Conservation (phyloP, 2,329 filamentous ascomycete genomes). For the Pseudopithomyces maydicus region DNA sequence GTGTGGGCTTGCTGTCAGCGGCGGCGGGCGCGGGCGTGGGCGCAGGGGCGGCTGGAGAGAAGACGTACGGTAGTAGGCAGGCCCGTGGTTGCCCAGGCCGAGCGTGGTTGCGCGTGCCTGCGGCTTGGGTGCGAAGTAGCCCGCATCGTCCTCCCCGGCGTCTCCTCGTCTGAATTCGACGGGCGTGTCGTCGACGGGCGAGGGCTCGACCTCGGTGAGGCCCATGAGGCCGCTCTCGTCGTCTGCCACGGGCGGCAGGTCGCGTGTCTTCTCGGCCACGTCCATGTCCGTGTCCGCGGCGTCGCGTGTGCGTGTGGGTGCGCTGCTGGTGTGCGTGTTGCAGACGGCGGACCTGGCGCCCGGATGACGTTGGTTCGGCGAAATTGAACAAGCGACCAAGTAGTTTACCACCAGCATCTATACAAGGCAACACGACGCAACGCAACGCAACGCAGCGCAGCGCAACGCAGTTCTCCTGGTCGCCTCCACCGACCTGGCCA, state of each 20-base stretch:
- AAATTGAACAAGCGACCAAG: neutral
- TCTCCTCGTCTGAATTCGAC: slow-evolving; percentile 56
- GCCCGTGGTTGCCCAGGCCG: slow-evolving; percentile 69
- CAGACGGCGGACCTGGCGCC: neutral
- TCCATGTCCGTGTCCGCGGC: neutral
- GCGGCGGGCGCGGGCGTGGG: neutral
- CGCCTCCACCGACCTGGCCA: no score
- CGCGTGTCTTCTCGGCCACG: slow-evolving; percentile 20
- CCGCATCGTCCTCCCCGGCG: no score
- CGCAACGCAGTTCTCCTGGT: no score
- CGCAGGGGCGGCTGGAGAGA: neutral
- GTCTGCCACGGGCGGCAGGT: slow-evolving; percentile 29
- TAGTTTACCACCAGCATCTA: slow-evolving; percentile 11
- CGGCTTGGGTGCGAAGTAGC: slow-evolving; percentile 47
- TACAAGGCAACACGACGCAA: no score
- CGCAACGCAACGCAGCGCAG: no score
- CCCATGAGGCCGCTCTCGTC: slow-evolving; percentile 62
- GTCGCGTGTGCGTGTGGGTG: slow-evolving; percentile 16
- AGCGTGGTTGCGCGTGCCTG: slow-evolving; percentile 47
- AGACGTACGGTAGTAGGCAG: slow-evolving; percentile 75
- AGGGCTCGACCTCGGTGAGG: slow-evolving; percentile 79
- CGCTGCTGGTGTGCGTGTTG: slow-evolving; percentile 19
- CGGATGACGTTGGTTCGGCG: slow-evolving; percentile 40
- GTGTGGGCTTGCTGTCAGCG: neutral
- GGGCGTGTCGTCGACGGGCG: slow-evolving; percentile 70